These are phyloP conservation scores for Mesembryanthemum crystallinum DNA, from an alignment of 148 eudicot species.

Conservation along the genomic window DNA sequence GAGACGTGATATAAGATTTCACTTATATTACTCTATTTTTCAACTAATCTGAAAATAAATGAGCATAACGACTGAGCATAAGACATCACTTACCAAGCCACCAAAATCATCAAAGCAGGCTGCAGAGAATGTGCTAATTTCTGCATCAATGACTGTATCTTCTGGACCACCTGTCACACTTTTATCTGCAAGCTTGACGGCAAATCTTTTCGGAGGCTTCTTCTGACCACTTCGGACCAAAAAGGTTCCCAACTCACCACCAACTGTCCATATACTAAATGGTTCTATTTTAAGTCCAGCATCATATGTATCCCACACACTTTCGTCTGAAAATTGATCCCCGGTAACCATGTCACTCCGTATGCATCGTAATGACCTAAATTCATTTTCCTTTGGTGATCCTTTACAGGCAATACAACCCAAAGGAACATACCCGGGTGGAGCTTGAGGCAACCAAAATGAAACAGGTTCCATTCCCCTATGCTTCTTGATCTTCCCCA, in stretches of 20 bases:
- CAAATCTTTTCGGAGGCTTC: conserved; percentile 87
- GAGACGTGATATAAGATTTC: too few species aligned
- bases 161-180: conserved; percentile 58
- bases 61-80: neutral
- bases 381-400: conserved; percentile 68
- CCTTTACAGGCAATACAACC: conserved; percentile 93
- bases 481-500: conserved; percentile 80
- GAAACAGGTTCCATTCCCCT: conserved; percentile 60
- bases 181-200: conserved; percentile 74
- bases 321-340: conserved; percentile 79
- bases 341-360: conserved; percentile 88
- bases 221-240: conserved; percentile 69
- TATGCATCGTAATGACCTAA: conserved; percentile 71
- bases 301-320: conserved; percentile 84
- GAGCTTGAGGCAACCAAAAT: conserved; percentile 95
- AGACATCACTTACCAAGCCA: conserved; percentile 64
- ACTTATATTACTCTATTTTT: too few species aligned
- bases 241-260: conserved; percentile 77
- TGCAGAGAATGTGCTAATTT: conserved; percentile 84
- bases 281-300: conserved; percentile 48
- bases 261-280: conserved; percentile 86
- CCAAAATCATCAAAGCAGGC: conserved; percentile 97
- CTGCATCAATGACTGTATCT: conserved; percentile 77
- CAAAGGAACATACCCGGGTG: conserved; percentile 86
- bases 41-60: too few species aligned